phyloP scores from a whole-genome alignment of 164 flowering plant species.

The Tinospora cordifolia region DNA sequence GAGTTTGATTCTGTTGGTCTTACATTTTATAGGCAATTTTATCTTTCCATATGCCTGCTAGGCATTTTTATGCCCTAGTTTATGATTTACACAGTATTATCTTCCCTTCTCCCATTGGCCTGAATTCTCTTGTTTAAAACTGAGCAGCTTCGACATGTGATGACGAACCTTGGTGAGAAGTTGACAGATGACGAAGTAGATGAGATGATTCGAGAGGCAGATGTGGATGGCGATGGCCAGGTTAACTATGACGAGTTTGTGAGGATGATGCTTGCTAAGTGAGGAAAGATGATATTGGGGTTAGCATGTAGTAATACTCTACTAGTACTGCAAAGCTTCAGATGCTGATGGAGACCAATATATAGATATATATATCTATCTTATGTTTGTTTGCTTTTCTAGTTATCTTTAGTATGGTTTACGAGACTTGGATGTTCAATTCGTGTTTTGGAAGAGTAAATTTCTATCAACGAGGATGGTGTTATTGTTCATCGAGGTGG shows the following conservation, averaged over 20 bases:
- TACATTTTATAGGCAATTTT: too few relatives aligned
- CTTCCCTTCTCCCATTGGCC: background rate
- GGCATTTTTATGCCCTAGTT: too few relatives aligned
- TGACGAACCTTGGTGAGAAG: slow-evolving; percentile 61
- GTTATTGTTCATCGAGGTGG: background rate
- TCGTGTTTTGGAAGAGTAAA: background rate
- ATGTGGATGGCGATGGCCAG: slow-evolving; percentile 55
- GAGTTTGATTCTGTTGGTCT: background rate
- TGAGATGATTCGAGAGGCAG: slow-evolving; percentile 59
- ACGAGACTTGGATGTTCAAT: background rate
- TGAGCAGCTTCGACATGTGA: slow-evolving; percentile 48
- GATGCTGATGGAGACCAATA: background rate
- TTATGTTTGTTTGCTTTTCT: background rate
- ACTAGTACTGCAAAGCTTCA: background rate
- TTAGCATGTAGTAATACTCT: background rate
- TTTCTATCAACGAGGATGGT: background rate
- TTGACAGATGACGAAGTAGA: slow-evolving; percentile 60
- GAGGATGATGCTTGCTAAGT: slow-evolving; percentile 55
- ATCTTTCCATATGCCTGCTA: too few relatives aligned
- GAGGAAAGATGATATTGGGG: slow-evolving; percentile 2
- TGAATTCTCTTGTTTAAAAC: background rate
- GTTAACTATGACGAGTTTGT: slow-evolving; percentile 54
- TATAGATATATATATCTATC: background rate
- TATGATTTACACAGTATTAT: too few relatives aligned
- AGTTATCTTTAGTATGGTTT: background rate